These are phyloP conservation scores for Wallacemonas collosoma DNA, from an alignment of 208 protist genomes.

Conservation along the genomic window DNA sequence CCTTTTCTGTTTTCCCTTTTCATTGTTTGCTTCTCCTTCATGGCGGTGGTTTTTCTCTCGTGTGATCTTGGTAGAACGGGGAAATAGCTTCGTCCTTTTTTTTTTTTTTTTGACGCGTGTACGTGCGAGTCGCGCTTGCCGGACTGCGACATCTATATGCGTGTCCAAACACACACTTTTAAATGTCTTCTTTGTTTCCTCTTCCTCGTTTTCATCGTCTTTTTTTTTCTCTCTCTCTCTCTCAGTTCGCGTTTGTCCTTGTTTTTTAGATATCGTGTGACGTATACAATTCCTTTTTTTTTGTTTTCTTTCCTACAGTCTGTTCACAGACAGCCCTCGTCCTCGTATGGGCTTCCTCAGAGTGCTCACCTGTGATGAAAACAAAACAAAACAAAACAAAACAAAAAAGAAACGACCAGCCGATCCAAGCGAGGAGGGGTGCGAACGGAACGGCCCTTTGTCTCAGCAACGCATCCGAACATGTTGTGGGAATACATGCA, in stretches of 20 bases:
- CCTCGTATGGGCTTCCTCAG: constrained; percentile 15
- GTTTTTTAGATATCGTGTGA: not conserved
- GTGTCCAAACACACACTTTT: not conserved
- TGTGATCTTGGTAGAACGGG: too few relatives aligned
- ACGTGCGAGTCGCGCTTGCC: too few relatives aligned
- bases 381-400: not conserved
- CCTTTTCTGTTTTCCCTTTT: too few relatives aligned
- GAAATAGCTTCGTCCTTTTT: too few relatives aligned
- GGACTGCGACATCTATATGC: constrained; percentile 7
- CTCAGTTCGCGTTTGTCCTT: not conserved
- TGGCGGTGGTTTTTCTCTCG: too few relatives aligned
- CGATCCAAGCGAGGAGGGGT: too few relatives aligned
- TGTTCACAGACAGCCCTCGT: constrained; percentile 11
- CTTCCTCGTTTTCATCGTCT: constrained; percentile 7
- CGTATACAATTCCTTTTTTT: constrained; percentile 15
- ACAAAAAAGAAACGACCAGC: too few relatives aligned
- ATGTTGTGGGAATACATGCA: too few relatives aligned
- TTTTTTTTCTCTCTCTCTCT: constrained; percentile 15
- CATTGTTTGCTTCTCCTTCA: too few relatives aligned
- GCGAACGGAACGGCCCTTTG: too few relatives aligned
- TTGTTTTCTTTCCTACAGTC: constrained; percentile 9
- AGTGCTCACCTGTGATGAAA: not conserved
- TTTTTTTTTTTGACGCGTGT: too few relatives aligned
- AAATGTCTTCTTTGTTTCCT: not conserved
- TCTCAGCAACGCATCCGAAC: too few relatives aligned